A percentile compares a stretch with the other conserved stretches of the same genome.
Evolutionary conservation across 805 yeast genomes (phyloP).

Genomic region (Metschnikowia lunata): DNA sequence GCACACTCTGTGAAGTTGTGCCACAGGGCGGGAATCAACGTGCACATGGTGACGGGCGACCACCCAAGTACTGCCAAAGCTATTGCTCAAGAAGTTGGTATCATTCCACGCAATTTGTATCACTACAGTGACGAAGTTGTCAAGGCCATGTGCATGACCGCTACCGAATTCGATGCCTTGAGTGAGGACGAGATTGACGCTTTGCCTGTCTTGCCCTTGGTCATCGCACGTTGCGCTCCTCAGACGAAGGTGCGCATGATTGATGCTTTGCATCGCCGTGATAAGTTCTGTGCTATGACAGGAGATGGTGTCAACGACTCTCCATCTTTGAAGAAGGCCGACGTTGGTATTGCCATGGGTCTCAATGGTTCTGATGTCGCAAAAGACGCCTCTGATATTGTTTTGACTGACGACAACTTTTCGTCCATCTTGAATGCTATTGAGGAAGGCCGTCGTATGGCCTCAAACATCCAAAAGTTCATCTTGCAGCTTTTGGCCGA

Average conservation of each 20-base stretch:
- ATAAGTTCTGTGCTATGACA: constrained; percentile 65
- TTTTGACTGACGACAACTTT: constrained; percentile 26
- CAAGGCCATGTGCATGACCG: constrained; percentile 70
- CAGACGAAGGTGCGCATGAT: constrained; percentile 78
- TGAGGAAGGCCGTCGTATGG: constrained; percentile 24
- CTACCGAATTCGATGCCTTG: constrained; percentile 62
- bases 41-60: constrained; percentile 21
- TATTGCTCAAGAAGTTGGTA: constrained; percentile 22
- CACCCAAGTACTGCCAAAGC: constrained; percentile 21
- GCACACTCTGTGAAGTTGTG: constrained; percentile 18
- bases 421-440: constrained; percentile 26
- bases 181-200: constrained; percentile 57
- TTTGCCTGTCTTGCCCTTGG: constrained; percentile 64
- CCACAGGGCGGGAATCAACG: constrained; percentile 20
- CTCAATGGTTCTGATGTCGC: constrained; percentile 29
- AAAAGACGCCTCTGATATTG: constrained; percentile 26
- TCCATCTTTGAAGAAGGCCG: constrained; percentile 26
- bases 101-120: constrained; percentile 41
- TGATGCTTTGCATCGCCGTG: constrained; percentile 55
- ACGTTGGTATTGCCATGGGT: constrained; percentile 29
- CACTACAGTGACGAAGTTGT: constrained; percentile 55
- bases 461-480: constrained; percentile 20
- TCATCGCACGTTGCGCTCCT: constrained; percentile 80
- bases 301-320: constrained; percentile 42
- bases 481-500: constrained; percentile 21